Evolutionary conservation across 768 basidiomycete species (phyloP), one percentile per base, ranked within the genome.

Genomic region (Leccinum fibrillosum): DNA sequence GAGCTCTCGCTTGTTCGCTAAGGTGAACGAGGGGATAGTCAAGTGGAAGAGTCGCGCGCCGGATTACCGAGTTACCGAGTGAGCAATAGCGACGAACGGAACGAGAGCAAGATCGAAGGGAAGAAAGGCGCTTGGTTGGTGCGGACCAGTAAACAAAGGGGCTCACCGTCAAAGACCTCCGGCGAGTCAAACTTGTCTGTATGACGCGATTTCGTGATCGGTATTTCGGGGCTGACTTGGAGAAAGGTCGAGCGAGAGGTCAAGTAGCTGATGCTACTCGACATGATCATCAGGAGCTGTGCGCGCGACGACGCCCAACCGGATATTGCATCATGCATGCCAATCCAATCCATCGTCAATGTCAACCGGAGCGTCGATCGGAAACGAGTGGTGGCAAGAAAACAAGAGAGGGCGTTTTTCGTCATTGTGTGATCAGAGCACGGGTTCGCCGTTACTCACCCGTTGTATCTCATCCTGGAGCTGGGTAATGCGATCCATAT

Each of bases 401-500:
- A 25, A n/a, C 12, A 23, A 52, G 30, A n/a, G 26, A 48, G 11
- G 13, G 13, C 15, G 7, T 35, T 47, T 32, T 12, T 28, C 28
- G 39, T 54, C 51, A 48, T 52, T 52, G 45, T 59, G 19, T 2
- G 25, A 23, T 30, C 4, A 19, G 1, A 61, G 76, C 12, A 23
- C n/a, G 57, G 49, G 50, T 12, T 28, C 37, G 10, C 17, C 7
- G 51, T 28, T 28, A 53, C 68, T 54, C 54, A 89, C 91, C 77
- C 90, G 86, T 75, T 96, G 93, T 59, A 94, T 92, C 74, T 90
- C 90, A 84, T 96, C 89, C 79, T 94, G 92, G 55, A 95, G 86
- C 73, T 95, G 94, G 10, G 94, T 94, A 73, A 95, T 90, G 76
- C 92, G 88, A 81, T 95, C 93, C 94, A 94, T 94, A 79, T 91